Base-by-base conservation (phyloP, 2,329 filamentous ascomycete genomes). In the Clonostachys sp. region DNA sequence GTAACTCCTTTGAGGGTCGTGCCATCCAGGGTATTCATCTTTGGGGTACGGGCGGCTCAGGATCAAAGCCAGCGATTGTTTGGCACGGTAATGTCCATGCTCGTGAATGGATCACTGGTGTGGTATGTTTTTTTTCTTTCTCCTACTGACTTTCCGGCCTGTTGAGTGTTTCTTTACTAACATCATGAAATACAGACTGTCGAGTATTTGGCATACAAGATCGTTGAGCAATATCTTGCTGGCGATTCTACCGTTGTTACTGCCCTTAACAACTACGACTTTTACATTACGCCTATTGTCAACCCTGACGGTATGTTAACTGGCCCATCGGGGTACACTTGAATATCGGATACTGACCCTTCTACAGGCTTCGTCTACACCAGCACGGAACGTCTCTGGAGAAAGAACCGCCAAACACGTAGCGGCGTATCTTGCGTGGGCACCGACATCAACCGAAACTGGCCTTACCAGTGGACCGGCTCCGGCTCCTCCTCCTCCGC, bases 1-100 rank as follows among this genome's bases (percentile, higher is more conserved):
- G 75, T 1, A 65, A 59, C 13, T 75, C 73, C 1, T 66, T 66
- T 39, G 59, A 75, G 53, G 72, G 72, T 10, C 61, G 73, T 30
- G 57, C 64, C 47, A 87, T 90, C 44, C 76, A 78, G 13, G 86
- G 82, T 1, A 53, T 79, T 42, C 75, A 78, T 51, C 61, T 79
- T 24, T 78, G 66, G 60, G 75, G 75, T 8, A 58, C 58, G 3
- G 59, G 56, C 12, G 66, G 67, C 2, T 65, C 63, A n/a, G 71
- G 70, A 18, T 30, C 24, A 3, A 75, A 75, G 56, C 72, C 72
- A 18, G 75, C 71, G 16, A 60, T 77, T 30, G 62, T 78, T 17
- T 71, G 71, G 50, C 76, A 80, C 49, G 70, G 72, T n/a, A 78
- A 72, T 41, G 72, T 77, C 1, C 76, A 81, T 55, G 73, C 75